Base-by-base conservation (phyloP, 495 filamentous ascomycete genomes). In the Annulohypoxylon moriforme region DNA sequence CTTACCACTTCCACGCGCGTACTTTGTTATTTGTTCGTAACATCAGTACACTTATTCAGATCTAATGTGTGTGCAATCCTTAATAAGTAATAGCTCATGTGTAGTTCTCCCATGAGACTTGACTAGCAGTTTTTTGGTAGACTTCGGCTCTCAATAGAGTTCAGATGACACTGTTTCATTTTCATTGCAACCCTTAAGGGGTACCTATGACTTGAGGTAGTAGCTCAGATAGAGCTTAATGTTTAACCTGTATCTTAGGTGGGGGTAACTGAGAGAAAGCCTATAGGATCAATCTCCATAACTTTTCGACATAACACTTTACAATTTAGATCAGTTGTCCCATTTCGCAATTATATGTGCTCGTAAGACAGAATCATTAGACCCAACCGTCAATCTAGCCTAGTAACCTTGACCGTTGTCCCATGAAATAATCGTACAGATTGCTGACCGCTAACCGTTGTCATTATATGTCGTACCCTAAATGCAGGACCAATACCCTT, bases 81-180 rank as follows among this genome's bases (percentile, higher is more conserved):
- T 36, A 68, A 67, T 42, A 34, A 52, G 64, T 16, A 67, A 64
- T 44, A 16, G 52, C 50, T 72, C 69, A 72, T 34, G 52, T 64
- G 68, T 57, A 47, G 18, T 7, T 1, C 38, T 64, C 59, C 22
- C 38, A 52, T 72, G 60, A 72, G 69, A 67, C 69, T 60, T 27
- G 31, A 42, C 46, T 55, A 5, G 53, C 58, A 72, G 46, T 64
- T 64, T 20, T 56, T n/a, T n/a, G n/a, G n/a, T 9, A 55, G 40
- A 49, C 34, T 24, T 8, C 10, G 2, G 27, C 9, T 40, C 46
- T 31, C 4, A 53, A 42, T 56, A 3, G 20, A 5, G 38, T 49
- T 49, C 68, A 71, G 57, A 67, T 71, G 63, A 71, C 49, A 71
- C 36, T 31, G 20, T 36, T 55, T 49, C 68, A 33, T n/a, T 36